Conservation (phyloP, 2,329 filamentous ascomycete genomes). For the Nemania sp. region DNA sequence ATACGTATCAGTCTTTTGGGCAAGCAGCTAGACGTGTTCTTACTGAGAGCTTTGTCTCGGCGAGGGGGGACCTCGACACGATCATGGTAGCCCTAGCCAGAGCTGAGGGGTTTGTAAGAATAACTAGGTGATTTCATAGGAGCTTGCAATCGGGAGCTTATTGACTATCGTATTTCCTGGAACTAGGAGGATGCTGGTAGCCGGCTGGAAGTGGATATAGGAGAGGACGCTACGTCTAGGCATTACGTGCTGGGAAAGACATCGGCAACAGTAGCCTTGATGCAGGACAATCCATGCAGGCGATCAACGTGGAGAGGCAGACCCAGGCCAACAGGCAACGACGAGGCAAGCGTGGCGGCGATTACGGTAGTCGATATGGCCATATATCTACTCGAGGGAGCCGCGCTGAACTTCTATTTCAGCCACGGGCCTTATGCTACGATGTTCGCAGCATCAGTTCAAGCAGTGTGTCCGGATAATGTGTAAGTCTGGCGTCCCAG, state of each 20-base stretch:
- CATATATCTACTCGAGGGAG: neutral
- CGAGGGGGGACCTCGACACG: neutral
- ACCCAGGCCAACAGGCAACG: neutral
- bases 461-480: no score
- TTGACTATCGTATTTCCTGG: neutral
- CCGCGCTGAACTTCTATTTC: neutral
- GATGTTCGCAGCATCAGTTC: no score
- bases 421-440: no score
- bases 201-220: neutral
- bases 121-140: neutral
- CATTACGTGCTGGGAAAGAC: neutral
- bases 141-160: neutral
- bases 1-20: neutral
- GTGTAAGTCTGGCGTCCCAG: no score
- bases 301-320: neutral
- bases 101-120: neutral
- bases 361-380: neutral
- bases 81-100: neutral
- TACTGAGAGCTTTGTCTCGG: neutral
- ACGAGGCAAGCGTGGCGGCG: neutral
- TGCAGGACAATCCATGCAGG: constrained; percentile 1
- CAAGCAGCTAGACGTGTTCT: neutral
- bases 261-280: neutral
- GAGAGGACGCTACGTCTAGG: neutral
- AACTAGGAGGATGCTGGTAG: neutral